Evolutionary conservation across 805 yeast species (phyloP).

Genomic region (Candida awuae): DNA sequence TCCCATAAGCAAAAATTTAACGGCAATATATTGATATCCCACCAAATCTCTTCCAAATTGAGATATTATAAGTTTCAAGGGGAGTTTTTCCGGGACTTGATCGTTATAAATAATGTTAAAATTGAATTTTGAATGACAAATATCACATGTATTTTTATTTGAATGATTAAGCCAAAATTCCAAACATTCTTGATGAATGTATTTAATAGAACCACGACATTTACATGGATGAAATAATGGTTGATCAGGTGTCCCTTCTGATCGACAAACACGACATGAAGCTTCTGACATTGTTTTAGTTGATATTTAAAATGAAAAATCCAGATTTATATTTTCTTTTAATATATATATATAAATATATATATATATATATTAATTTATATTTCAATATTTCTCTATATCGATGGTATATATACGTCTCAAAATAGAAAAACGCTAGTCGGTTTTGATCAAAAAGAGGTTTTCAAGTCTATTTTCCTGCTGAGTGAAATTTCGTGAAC

Average conservation of each 20-base stretch:
- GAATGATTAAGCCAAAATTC: constrained; percentile 79
- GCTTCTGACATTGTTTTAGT: not conserved
- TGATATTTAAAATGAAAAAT: not conserved
- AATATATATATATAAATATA: too few relatives aligned
- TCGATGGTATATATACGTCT: too few relatives aligned
- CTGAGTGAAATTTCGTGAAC: too few relatives aligned
- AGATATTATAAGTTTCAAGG: constrained; percentile 39
- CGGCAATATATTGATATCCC: constrained; percentile 6
- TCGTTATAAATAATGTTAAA: constrained; percentile 36
- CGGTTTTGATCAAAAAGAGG: too few relatives aligned
- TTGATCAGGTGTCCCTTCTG: constrained; percentile 70
- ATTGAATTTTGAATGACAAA: constrained; percentile 69
- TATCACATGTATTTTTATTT: constrained; percentile 67
- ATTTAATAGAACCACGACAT: constrained; percentile 89
- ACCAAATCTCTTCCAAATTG: constrained; percentile 21
- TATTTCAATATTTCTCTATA: too few relatives aligned
- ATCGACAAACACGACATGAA: constrained; percentile 83
- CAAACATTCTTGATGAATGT: constrained; percentile 87
- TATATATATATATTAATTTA: too few relatives aligned
- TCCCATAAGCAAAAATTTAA: constrained; percentile 7
- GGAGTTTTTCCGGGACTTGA: constrained; percentile 46
- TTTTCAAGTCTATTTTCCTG: too few relatives aligned
- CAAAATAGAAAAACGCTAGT: too few relatives aligned
- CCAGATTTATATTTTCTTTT: too few relatives aligned
- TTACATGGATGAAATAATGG: constrained; percentile 89